Evolutionary conservation across 805 yeast species (phyloP), one percentile per base, ranked within the genome.

Genomic region (Vanderwaltozyma yarrowii): DNA sequence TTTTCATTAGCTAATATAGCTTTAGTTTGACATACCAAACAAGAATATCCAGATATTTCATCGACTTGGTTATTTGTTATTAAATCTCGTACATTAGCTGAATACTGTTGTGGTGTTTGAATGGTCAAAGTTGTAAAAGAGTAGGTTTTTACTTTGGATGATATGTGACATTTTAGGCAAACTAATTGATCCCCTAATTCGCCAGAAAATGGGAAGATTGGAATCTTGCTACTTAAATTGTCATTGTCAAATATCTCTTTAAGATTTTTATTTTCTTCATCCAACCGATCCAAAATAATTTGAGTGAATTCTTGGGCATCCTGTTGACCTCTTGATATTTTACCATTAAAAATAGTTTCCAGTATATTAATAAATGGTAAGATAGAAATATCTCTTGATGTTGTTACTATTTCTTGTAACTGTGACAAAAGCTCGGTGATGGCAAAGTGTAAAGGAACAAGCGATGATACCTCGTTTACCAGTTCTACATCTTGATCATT

Each of bases 301-400:
- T 86, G 95, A 23, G 89, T 72, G 45, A 92, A 67, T 52, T 89
- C 98, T 50, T 92, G 96, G 0, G 97, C 96, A 62, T 89, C 98
- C 52, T 89, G 95, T 58, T 92, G 98, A 33, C 74, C 74, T 26
- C 81, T 65, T 2, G 94, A 78, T 20, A 92, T 78, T 45, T 74
- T 76, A 3, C 88, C 78, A 39, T 77, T 73, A 61, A 79, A 82
- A 13, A 82, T 77, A 9, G 58, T 59, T 52, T 89, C 97, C 36
- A 92, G 61, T 10, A 75, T 78, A 37, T 71, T 79, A 15, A 89
- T 62, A 35, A 88, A 71, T 1, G 84, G 79, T 88, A 94, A 80
- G 1, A 85, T 87, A 0, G 88, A 76, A 5, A 78, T 61, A 8
- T 78, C 69, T 38, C 72, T 67, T 1, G 78, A 58, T 1, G 71